Base-by-base conservation (phyloP, 2,329 filamentous ascomycete species). In the Diaporthe sp. region DNA sequence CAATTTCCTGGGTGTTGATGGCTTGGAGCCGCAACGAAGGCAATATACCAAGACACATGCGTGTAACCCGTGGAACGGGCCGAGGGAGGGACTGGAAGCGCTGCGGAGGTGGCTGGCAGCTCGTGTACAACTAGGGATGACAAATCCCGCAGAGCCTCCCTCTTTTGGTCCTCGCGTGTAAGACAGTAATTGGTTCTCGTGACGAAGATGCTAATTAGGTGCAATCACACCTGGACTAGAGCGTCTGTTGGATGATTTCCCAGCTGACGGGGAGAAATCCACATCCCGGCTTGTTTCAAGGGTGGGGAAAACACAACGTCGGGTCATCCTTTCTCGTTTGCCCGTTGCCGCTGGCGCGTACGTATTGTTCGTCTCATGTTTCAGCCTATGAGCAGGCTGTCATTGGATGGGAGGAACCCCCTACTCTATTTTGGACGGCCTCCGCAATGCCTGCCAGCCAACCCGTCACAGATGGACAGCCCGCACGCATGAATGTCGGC, bases 311-410 rank as follows among this genome's bases (percentile, higher is more conserved):
- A 15, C 25, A 62, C n/a, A 28, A 28, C 57, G 57, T 25, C 57
- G 17, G 28, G 34, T 51, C 31, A 22, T 34, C 46, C 55, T 62
- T 62, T n/a, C 58, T 65, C 46, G 25, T 61, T 61, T 37, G 22
- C 44, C 57, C 34, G 34, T 71, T 42, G 19, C 53, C 71, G 55
- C 71, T 53, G 71, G 60, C 44, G 71, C 71, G 58, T 73, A 73
- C 71, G 58, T 62, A 44, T 65, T 62, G 44, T 73, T 73, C 71
- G 71, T 73, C 57, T 62, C 58, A 65, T 73, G 71, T 73, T 73
- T 73, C 71, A 73, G 71, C 44, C 49, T 10, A 42, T 19, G 44
- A 9, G 37, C 31, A 28, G 0, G 2, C 28, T n/a, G 37, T 53
- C 34, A 73, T 73, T 73, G 71, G 71, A 73, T 31, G 60, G 31